These are phyloP conservation scores for Amaranthus cruentus DNA, from an alignment of 148 eudicot species.

Conservation along the genomic window DNA sequence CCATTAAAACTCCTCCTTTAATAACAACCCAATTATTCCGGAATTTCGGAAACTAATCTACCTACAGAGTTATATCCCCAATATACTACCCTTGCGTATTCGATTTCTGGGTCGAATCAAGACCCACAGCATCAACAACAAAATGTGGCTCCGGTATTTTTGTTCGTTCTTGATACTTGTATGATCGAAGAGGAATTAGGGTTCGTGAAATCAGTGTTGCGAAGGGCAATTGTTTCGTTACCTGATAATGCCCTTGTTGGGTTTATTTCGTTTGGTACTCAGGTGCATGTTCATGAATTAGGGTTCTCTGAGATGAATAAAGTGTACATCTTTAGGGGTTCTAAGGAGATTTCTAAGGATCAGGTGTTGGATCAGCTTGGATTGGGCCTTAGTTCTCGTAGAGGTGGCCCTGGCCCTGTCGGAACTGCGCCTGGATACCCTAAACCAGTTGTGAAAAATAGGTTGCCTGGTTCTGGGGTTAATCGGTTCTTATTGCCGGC, in stretches of 20 bases:
- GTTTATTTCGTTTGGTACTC: conserved; percentile 76
- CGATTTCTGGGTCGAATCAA: conserved; percentile 16
- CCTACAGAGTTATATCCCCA: conserved; percentile 85
- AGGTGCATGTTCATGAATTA: conserved; percentile 93
- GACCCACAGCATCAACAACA: background rate
- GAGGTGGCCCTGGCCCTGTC: conserved; percentile 31
- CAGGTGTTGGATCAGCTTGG: conserved; percentile 95
- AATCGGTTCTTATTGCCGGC: conserved; percentile 83
- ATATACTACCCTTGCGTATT: conserved; percentile 54
- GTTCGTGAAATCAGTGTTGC: conserved; percentile 68
- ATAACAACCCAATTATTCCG: no score
- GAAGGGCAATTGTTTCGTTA: conserved; percentile 55
- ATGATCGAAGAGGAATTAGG: conserved; percentile 84
- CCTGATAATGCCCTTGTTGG: conserved; percentile 84
- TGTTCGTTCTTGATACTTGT: conserved; percentile 79
- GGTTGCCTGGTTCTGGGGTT: conserved; percentile 39
- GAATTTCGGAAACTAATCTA: conserved; percentile 59
- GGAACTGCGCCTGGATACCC: conserved; percentile 28
- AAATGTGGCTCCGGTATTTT: conserved; percentile 32
- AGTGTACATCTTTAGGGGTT: conserved; percentile 82
- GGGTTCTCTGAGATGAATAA: conserved; percentile 79
- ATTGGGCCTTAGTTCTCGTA: conserved; percentile 34
- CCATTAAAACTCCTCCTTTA: no score
- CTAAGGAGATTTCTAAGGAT: conserved; percentile 66
- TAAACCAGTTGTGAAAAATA: conserved; percentile 31